A percentile compares a stretch with the other conserved stretches of the same genome.
phyloP scores from a whole-genome alignment of 768 basidiomycete species.

The Calocera cornea region DNA sequence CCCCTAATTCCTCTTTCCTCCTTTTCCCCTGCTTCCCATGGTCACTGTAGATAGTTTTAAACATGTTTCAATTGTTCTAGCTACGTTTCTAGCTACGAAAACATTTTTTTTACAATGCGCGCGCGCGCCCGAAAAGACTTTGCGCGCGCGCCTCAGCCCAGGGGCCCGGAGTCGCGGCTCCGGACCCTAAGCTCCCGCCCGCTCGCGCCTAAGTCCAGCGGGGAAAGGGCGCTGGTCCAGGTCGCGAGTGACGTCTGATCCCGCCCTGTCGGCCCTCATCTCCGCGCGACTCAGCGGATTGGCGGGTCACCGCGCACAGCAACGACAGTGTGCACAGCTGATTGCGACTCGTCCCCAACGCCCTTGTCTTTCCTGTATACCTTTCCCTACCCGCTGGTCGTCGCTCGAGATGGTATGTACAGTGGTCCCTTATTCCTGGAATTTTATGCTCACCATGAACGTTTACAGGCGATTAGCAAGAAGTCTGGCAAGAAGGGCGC shows the following conservation, averaged over 20 bases:
- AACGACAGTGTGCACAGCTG: background rate
- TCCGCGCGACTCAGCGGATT: background rate
- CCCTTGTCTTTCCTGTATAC: background rate
- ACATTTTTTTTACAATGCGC: no score
- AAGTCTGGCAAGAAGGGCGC: conserved; percentile 2
- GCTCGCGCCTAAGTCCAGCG: no score
- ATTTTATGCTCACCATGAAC: background rate
- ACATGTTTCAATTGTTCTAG: no score
- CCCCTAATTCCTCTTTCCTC: no score
- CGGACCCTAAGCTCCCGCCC: no score
- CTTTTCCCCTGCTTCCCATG: no score
- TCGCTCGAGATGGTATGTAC: background rate
- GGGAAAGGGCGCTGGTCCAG: no score
- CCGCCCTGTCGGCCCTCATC: background rate
- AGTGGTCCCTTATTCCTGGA: background rate
- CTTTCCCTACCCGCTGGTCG: background rate
- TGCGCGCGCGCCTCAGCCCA: no score
- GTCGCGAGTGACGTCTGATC: background rate
- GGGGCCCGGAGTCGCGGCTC: no score
- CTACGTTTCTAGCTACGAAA: no score
- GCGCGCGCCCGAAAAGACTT: no score
- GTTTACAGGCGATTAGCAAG: background rate
- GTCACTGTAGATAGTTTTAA: no score
- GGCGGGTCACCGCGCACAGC: background rate
- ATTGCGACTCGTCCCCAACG: background rate